Evolutionary conservation across 2,329 filamentous ascomycete genomes (phyloP), one percentile per base, ranked within the genome.

Genomic region (Pezizomycotina sp.): DNA sequence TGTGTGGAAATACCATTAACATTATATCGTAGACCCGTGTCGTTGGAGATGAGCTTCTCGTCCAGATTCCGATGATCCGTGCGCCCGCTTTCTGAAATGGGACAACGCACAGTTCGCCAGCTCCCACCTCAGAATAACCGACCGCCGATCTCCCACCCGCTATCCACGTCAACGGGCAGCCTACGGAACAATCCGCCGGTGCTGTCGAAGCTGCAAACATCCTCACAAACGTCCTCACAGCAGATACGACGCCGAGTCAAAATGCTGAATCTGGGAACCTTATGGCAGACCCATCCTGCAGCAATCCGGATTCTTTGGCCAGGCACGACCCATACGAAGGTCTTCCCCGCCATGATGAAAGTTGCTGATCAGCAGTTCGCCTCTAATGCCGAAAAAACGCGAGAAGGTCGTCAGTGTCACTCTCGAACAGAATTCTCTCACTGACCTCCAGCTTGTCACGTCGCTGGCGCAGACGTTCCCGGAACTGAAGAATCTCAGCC

Each of bases 311-410:
- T 77, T 86, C 51, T 83, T 92, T 54, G 68, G 72, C 44, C 71
- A 63, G 41, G 69, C 68, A 40, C 71, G 75, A 3, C 74, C 74
- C 1, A 73, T 78, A 28, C 77, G 46, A 98, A 93, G 56, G 79
- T 92, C 45, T 93, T 95, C 60, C 80, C 79, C 34, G 86, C 80
- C 1, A 65, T 95, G 44, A 92, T 95, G 79, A 73, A 71, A 41
- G 74, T 93, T 29, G 83, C 80, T 55, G 74, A 91, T 34, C 62
- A 71, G 43, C 68, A 77, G 12, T 92, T 92, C 61, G 74, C 76
- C 48, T 74, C 68, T 2, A 54, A 68, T 8, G 64, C 75, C 42
- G 74, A 77, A 31, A n/a, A 84, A 84, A 56, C 69, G 73, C 31
- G 75, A 83, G 29, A 76, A 77, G 4, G 76, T 98, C 31, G 63